These are phyloP conservation scores for Lichina pygmaea DNA, from an alignment of 495 filamentous ascomycete genomes.

Conservation along the genomic window DNA sequence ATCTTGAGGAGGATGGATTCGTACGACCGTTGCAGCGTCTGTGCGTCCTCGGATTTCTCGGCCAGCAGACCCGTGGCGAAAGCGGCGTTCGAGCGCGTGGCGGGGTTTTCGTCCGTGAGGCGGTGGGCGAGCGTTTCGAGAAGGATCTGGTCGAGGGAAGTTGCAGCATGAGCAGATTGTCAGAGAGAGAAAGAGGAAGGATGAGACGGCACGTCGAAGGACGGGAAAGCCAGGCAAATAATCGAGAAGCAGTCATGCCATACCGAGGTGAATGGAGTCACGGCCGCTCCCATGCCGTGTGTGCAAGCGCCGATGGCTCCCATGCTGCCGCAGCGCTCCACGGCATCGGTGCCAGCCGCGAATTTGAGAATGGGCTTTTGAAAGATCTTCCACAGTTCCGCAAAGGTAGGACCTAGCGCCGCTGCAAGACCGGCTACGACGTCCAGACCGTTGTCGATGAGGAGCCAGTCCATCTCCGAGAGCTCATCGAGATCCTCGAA, in stretches of 20 bases:
- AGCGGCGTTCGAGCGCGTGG: slow-evolving; percentile 84
- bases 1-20: slow-evolving; percentile 52
- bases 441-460: slow-evolving; percentile 82
- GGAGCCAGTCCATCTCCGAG: slow-evolving; percentile 92
- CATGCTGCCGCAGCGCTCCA: slow-evolving; percentile 69
- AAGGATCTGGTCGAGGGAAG: slow-evolving; percentile 14
- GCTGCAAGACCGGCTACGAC: slow-evolving; percentile 58
- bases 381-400: slow-evolving; percentile 76
- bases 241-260: background rate
- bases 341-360: slow-evolving; percentile 52
- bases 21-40: slow-evolving; percentile 44
- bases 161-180: background rate
- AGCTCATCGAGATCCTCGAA: slow-evolving; percentile 45
- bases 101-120: slow-evolving; percentile 65
- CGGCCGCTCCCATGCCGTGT: slow-evolving; percentile 48
- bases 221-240: background rate
- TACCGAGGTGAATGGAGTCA: slow-evolving; percentile 44
- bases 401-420: slow-evolving; percentile 58
- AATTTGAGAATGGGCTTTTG: slow-evolving; percentile 75
- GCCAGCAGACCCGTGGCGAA: slow-evolving; percentile 71
- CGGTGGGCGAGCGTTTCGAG: slow-evolving; percentile 67
- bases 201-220: no score
- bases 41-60: slow-evolving; percentile 44
- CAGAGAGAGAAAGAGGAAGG: background rate
- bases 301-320: slow-evolving; percentile 85